Conservation (phyloP, 352 stramenopile species). For the Blastocystis hominis region DNA sequence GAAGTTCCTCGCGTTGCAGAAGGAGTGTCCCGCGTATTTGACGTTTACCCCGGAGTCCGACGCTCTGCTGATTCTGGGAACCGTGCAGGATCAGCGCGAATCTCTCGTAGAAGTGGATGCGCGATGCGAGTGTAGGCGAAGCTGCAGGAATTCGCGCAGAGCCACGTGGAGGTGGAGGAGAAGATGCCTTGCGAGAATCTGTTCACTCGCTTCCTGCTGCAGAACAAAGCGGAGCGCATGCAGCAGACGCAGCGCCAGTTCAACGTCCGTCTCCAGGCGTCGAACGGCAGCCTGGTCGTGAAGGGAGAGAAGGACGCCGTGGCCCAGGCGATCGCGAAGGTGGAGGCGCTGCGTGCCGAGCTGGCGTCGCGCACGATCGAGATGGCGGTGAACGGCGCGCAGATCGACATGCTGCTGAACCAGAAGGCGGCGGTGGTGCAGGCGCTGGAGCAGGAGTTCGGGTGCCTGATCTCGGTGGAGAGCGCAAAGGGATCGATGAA, state of each 20-base stretch:
- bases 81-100: neutral
- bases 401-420: neutral
- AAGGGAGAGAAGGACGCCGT: neutral
- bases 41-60: neutral
- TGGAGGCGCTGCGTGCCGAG: too few species aligned
- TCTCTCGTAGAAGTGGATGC: neutral
- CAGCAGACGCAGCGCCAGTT: neutral
- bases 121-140: too few species aligned
- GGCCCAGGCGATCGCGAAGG: neutral
- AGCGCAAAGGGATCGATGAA: too few species aligned
- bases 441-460: neutral
- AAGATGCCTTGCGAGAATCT: too few species aligned
- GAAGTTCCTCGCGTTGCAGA: too few species aligned
- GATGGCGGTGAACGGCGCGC: neutral
- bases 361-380: too few species aligned
- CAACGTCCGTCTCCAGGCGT: neutral
- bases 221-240: too few species aligned
- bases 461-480: neutral
- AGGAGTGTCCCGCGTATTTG: neutral
- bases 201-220: too few species aligned
- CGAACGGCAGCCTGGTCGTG: neutral
- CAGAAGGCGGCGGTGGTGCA: neutral
- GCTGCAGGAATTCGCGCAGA: too few species aligned
- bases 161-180: too few species aligned
- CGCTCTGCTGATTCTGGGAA: neutral